These are phyloP conservation scores for Chrysoporthe austroafricana DNA, from an alignment of 2,329 filamentous ascomycete species.

Conservation along the genomic window DNA sequence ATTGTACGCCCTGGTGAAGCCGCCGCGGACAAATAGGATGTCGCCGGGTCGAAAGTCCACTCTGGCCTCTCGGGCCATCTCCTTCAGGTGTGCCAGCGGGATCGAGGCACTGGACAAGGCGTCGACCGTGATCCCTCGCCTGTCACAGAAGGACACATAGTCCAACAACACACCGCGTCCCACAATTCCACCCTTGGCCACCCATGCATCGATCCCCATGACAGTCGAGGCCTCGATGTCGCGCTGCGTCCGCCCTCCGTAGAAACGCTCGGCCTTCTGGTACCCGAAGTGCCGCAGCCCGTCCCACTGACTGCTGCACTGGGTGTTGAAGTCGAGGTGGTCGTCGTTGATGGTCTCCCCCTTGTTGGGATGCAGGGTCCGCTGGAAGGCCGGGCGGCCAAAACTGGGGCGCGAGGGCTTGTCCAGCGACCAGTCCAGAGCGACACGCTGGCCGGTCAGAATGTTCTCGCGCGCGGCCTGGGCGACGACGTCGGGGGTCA, in stretches of 20 bases:
- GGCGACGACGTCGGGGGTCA: slow-evolving; percentile 30
- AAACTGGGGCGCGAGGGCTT: slow-evolving; percentile 16
- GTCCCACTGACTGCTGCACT: slow-evolving; percentile 54
- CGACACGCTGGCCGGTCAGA: slow-evolving; percentile 22
- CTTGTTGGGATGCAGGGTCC: neutral
- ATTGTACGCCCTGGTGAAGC: slow-evolving; percentile 16
- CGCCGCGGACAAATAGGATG: slow-evolving; percentile 16
- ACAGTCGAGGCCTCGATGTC: slow-evolving; percentile 3
- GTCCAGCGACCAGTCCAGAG: slow-evolving; percentile 28
- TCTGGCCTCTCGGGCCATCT: neutral
- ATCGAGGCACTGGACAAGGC: slow-evolving; percentile 6
- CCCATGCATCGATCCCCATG: slow-evolving; percentile 17
- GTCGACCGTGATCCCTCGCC: slow-evolving; percentile 4
- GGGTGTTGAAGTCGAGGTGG: slow-evolving; percentile 48
- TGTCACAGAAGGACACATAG: slow-evolving; percentile 8
- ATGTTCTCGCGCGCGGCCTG: slow-evolving; percentile 25
- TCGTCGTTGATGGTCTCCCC: slow-evolving; percentile 35
- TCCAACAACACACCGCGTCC: slow-evolving; percentile 23
- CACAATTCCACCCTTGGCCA: slow-evolving; percentile 12
- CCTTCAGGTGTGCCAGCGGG: slow-evolving; percentile 9
- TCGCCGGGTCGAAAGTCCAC: slow-evolving; percentile 16
- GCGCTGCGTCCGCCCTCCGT: slow-evolving; percentile 8
- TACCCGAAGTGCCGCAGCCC: slow-evolving; percentile 47
- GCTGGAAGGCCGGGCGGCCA: slow-evolving; percentile 7
- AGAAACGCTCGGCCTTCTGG: slow-evolving; percentile 17